phyloP scores from a whole-genome alignment of 129 eudicot genomes.

The Flaveria ramosissima region DNA sequence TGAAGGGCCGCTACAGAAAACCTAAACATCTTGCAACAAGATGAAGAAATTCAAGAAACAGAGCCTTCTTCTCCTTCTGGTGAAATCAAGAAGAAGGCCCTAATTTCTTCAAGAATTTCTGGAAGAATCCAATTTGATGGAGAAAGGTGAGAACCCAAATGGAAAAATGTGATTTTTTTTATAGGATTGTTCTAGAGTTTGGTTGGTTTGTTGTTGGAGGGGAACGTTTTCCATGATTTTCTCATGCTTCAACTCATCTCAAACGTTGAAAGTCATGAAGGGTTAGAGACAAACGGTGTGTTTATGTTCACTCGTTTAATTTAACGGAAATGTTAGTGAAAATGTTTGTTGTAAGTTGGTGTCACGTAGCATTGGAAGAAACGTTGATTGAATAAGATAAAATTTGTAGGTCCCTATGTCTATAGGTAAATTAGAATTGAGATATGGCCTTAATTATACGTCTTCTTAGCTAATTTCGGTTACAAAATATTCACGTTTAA shows the following conservation, averaged over 20 bases:
- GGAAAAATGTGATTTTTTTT: constrained; percentile 11
- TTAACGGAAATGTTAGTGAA: background rate
- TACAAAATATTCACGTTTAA: no score
- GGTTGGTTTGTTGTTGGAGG: constrained; percentile 21
- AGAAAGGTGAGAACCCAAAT: constrained; percentile 16
- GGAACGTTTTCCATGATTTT: constrained; percentile 46
- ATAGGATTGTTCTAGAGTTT: constrained; percentile 19
- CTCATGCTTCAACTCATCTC: constrained; percentile 34
- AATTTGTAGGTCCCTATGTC: background rate
- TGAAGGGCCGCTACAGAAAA: constrained; percentile 65
- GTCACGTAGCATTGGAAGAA: constrained; percentile 38
- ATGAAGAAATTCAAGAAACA: background rate
- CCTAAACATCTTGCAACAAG: constrained; percentile 52
- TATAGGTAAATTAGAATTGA: constrained; percentile 10
- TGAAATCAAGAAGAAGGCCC: constrained; percentile 55
- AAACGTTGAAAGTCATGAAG: constrained; percentile 23
- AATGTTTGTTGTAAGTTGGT: constrained; percentile 13
- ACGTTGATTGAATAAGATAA: background rate
- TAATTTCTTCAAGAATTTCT: constrained; percentile 28
- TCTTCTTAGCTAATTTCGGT: no score
- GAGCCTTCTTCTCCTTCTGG: no score
- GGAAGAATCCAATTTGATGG: constrained; percentile 17
- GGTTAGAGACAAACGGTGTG: constrained; percentile 8
- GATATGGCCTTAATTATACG: background rate
- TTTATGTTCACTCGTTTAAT: constrained; percentile 37